Base-by-base conservation (phyloP, 2,329 filamentous ascomycete genomes). In the Colletotrichum chlorophyti region DNA sequence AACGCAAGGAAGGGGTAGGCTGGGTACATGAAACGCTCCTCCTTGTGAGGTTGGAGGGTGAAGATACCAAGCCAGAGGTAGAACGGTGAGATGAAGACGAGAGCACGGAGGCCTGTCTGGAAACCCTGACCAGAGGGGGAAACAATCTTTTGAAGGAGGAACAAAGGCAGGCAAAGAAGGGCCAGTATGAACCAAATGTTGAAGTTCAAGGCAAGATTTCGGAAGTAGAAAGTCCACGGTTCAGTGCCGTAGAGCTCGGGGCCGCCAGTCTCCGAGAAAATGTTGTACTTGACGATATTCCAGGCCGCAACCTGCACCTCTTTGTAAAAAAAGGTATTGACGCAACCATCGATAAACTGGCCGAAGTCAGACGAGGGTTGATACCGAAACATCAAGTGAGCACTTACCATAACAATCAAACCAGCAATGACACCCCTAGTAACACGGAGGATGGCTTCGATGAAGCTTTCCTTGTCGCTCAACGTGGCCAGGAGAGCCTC, bases 11-110 rank as follows among this genome's bases (percentile, higher is more conserved):
- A 92, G 1, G 95, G 95, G 68, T 99, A 99, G 2, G 87, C 91
- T 0, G 95, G 95, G 68, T 97, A 99, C 93, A 99, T 98, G 78
- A 99, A 99, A 6, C 95, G 84, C 75, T 99, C 95, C 72, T 99
- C 95, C 69, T 99, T 99, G 76, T 99, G 95, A 14, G 95, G 91
- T 70, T 99, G 95, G 8, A 90, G 71, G 0, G 91, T 94, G 76
- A 99, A 98, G 62, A 98, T 95, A 4, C 76, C 84, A 24, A 99
- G 83, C 95, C 95, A 99, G 69, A 97, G 82, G 71, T 98, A 99
- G 74, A 98, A 96, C 0, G 95, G 95, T 1, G 85, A 77, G 51
- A 94, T 79, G 64, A 97, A 91, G 17, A 94, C 84, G 43, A 96
- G 68, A 9, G 89, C 91, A 31, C 93, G 88, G 53, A 96, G 75